Evolutionary conservation across 768 basidiomycete genomes (phyloP), one percentile per base, ranked within the genome.

Genomic region (Suillus clintonianus): DNA sequence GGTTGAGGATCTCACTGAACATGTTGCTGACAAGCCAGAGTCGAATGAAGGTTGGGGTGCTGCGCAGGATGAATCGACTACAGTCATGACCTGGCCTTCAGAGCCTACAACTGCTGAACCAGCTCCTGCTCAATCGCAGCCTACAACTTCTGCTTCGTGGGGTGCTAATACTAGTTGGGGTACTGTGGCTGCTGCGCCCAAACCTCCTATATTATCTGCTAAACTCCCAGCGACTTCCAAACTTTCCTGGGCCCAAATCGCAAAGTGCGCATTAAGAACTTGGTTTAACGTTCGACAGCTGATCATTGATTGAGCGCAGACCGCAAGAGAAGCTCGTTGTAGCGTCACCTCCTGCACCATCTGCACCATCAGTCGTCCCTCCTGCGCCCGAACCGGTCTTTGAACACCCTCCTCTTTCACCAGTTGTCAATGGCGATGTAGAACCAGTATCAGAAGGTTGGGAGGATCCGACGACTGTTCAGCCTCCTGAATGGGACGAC

Each of bases 211-310:
- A 65, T 57, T 67, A 4, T 67, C 74, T 69, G 62, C 67, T 15
- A 90, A 87, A 77, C 80, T 85, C 13, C 89, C 91, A 48, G 86
- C 89, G 34, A 89, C 85, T 14, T 87, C 90, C 9, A 92, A 92
- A 79, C 76, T 91, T 64, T 93, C 92, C 41, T 94, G 92, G 92
- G 92, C 92, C 9, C 90, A 94, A 70, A 82, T 94, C 72, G 92
- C 92, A 66, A 82, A 88, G 91, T 90, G 71, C 8, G 83, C 24
- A 77, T 42, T 34, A 65, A 45, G 45, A 53, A 64, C 30, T 32
- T 36, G 64, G 6, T 56, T 63, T 50, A 15, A 19, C 48, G 27
- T n/a, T 36, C 48, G 13, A 19, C 36, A 30, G 51, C 62, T 68
- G 27, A 60, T 67, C 47, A 62, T 36, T 1, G 13, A n/a, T 30